Percentiles rank a stretch among this genome's conserved stretches.
Conservation (phyloP, 192 early-diverging fungal genomes). For the Spinellus fusiger region DNA sequence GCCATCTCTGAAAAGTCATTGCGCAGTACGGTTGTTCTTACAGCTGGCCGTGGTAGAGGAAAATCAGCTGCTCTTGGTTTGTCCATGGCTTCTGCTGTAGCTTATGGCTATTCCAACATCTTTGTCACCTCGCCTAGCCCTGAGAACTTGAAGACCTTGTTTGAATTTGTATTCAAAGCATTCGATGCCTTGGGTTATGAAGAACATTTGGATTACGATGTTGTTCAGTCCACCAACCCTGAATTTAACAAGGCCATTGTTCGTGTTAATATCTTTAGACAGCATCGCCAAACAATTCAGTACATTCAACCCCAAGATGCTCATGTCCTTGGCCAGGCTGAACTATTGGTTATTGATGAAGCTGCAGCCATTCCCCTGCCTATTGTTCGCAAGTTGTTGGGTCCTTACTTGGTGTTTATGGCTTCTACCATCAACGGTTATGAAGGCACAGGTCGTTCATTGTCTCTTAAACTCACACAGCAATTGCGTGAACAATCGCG, state of each 20-base stretch:
- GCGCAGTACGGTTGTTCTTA: constrained; percentile 86
- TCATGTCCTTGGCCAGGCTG: constrained; percentile 89
- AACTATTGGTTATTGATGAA: constrained; percentile 97
- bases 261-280: constrained; percentile 90
- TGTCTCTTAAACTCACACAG: constrained; percentile 93
- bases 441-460: constrained; percentile 95
- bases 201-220: constrained; percentile 98
- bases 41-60: constrained; percentile 93
- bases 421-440: constrained; percentile 99
- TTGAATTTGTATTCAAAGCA: constrained; percentile 96
- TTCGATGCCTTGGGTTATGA: constrained; percentile 98
- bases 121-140: constrained; percentile 97
- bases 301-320: constrained; percentile 97
- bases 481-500: constrained; percentile 91
- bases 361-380: constrained; percentile 97
- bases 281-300: constrained; percentile 97
- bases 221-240: constrained; percentile 96
- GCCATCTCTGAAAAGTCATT: constrained; percentile 92
- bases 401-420: constrained; percentile 96
- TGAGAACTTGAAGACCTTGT: constrained; percentile 97
- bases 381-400: constrained; percentile 83
- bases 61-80: constrained; percentile 96
- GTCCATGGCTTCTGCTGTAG: constrained; percentile 90
- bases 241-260: constrained; percentile 95
- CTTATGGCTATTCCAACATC: constrained; percentile 98